phyloP scores from a whole-genome alignment of 805 yeast species.

The Candida manassasensis region DNA sequence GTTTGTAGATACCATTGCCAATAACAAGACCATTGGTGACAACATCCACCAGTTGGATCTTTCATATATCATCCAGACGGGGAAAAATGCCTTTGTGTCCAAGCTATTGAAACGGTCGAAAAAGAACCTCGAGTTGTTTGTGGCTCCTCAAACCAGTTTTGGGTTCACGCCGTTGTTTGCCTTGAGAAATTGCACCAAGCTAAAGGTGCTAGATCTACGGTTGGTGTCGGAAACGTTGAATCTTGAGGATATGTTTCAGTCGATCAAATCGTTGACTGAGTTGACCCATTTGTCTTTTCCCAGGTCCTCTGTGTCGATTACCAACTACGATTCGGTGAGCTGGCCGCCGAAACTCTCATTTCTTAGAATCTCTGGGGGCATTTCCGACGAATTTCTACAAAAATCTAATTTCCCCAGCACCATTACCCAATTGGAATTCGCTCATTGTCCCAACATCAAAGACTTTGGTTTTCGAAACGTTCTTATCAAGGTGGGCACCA shows the following conservation, averaged over 20 bases:
- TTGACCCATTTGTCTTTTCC: conserved; percentile 83
- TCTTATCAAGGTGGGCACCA: conserved; percentile 59
- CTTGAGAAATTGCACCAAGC: conserved; percentile 60
- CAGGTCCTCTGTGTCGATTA: conserved; percentile 73
- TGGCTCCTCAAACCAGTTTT: conserved; percentile 93
- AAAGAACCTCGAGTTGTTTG: conserved; percentile 55
- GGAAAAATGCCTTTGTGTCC: conserved; percentile 87
- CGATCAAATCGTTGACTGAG: conserved; percentile 57
- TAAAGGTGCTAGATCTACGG: conserved; percentile 69
- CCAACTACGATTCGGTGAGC: conserved; percentile 42
- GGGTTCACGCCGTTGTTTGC: conserved; percentile 88
- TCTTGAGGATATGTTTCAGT: conserved; percentile 68
- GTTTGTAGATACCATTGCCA: conserved; percentile 67
- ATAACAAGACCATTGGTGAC: conserved; percentile 48
- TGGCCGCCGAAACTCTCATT: conserved; percentile 83
- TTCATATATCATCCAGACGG: conserved; percentile 78
- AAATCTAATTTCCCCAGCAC: conserved; percentile 69
- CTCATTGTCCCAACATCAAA: conserved; percentile 79
- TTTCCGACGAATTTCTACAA: conserved; percentile 72
- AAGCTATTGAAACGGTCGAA: conserved; percentile 76
- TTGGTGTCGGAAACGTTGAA: conserved; percentile 89
- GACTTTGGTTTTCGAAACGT: conserved; percentile 62
- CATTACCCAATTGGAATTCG: conserved; percentile 66
- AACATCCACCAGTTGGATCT: conserved; percentile 66
- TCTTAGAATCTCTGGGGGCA: conserved; percentile 82